Evolutionary conservation across 495 filamentous ascomycete species (phyloP).

Genomic region (Polyplosphaeria fusca): DNA sequence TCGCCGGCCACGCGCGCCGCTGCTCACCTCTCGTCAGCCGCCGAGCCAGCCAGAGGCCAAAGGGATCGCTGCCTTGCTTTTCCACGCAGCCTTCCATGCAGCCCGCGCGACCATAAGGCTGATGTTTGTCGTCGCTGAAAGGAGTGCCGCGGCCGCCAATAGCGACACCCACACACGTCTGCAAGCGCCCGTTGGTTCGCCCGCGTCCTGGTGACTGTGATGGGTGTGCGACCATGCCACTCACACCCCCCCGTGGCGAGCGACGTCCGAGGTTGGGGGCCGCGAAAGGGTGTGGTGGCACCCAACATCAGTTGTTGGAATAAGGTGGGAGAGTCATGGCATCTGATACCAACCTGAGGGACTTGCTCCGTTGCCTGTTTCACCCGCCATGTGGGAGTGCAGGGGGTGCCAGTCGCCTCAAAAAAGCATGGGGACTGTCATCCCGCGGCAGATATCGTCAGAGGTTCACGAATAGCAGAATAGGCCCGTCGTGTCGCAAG

Average conservation of each 20-base stretch:
- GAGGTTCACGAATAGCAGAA: no score
- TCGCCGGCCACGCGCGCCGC: background rate
- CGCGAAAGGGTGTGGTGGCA: slow-evolving; percentile 14
- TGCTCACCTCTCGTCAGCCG: background rate
- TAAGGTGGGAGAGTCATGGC: background rate
- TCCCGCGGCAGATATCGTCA: background rate
- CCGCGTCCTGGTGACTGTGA: slow-evolving; percentile 8
- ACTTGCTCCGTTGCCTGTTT: slow-evolving; percentile 3
- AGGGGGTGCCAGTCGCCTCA: slow-evolving; percentile 9
- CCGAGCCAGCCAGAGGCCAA: background rate
- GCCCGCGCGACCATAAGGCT: slow-evolving; percentile 10
- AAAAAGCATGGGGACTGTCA: slow-evolving; percentile 1
- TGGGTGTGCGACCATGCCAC: background rate
- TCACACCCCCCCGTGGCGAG: background rate
- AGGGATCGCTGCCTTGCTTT: slow-evolving; percentile 11
- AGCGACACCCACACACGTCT: background rate
- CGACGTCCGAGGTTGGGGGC: background rate
- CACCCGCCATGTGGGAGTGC: slow-evolving; percentile 25
- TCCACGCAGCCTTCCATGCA: slow-evolving; percentile 24
- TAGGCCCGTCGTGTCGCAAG: no score
- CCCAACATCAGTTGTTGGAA: slow-evolving; percentile 7
- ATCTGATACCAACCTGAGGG: slow-evolving; percentile 23
- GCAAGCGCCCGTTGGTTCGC: slow-evolving; percentile 20
- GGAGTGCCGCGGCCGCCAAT: slow-evolving; percentile 16
- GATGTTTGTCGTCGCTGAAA: slow-evolving; percentile 1